Evolutionary conservation across 768 basidiomycete genomes (phyloP).

Genomic region (Exsudoporus frostii): DNA sequence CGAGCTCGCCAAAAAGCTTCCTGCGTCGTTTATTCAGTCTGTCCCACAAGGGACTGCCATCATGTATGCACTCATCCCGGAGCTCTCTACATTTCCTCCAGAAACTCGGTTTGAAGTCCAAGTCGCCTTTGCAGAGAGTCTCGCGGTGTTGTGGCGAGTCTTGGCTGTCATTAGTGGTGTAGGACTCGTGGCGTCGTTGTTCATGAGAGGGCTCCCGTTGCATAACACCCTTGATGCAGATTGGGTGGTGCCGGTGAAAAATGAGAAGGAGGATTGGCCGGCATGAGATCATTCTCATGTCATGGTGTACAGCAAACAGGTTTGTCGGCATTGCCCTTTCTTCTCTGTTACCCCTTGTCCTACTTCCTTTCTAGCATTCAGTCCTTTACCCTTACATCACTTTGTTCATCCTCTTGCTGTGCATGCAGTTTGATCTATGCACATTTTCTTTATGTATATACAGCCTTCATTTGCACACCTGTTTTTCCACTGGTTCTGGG

Average conservation of each 20-base stretch:
- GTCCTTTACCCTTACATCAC: too few species aligned
- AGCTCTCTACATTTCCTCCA: conserved; percentile 35
- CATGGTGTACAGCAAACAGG: neutral
- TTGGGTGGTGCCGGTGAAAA: neutral
- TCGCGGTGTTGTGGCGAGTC: conserved; percentile 40
- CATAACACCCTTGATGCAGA: neutral
- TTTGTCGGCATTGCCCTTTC: too few species aligned
- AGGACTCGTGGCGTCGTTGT: conserved; percentile 2
- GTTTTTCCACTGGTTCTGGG: too few species aligned
- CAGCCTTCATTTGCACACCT: too few species aligned
- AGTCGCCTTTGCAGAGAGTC: conserved; percentile 39
- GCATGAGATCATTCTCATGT: neutral
- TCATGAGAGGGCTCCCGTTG: conserved; percentile 6
- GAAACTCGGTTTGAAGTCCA: conserved; percentile 36
- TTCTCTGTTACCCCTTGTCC: too few species aligned
- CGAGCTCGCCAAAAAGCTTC: conserved; percentile 40
- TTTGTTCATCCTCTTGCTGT: too few species aligned
- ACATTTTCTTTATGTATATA: too few species aligned
- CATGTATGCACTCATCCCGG: conserved; percentile 45
- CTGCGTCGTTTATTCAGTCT: conserved; percentile 33
- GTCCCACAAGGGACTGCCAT: conserved; percentile 39
- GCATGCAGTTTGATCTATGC: too few species aligned
- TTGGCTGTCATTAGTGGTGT: conserved; percentile 34
- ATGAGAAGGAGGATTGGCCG: neutral
- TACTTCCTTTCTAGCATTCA: too few species aligned